Conservation (phyloP, 2,329 filamentous ascomycete genomes). For the Exophiala phaeomuriformis region DNA sequence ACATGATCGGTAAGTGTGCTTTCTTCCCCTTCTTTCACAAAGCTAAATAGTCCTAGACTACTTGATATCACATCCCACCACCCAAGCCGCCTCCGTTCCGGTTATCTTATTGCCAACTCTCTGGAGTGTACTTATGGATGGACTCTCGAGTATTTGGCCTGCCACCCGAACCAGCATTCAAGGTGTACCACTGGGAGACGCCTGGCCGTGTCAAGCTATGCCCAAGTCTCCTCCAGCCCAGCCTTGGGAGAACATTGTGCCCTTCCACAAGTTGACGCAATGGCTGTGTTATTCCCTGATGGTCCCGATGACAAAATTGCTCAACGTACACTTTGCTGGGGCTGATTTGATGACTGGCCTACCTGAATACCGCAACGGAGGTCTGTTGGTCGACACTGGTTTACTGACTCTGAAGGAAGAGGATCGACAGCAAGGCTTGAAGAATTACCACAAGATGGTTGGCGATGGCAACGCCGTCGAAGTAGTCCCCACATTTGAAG, state of each 20-base stretch:
- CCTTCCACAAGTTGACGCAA: conserved; percentile 90
- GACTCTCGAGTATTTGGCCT: conserved; percentile 82
- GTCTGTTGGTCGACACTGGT: conserved; percentile 76
- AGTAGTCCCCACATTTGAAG: conserved; percentile 65
- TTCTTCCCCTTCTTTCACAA: too few species aligned
- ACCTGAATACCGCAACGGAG: conserved; percentile 88
- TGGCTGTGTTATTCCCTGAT: conserved; percentile 93
- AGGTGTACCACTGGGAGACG: conserved; percentile 80
- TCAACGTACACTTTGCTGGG: conserved; percentile 73
- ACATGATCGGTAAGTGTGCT: conserved; percentile 71
- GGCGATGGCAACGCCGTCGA: conserved; percentile 66
- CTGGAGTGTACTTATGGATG: conserved; percentile 85
- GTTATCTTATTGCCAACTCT: conserved; percentile 80
- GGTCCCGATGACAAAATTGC: conserved; percentile 76
- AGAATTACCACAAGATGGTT: conserved; percentile 62
- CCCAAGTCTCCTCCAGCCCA: conserved; percentile 50
- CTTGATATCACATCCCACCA: conserved; percentile 83
- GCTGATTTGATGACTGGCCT: conserved; percentile 77
- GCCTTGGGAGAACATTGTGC: conserved; percentile 64
- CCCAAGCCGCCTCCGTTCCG: conserved; percentile 78
- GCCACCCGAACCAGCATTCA: conserved; percentile 77
- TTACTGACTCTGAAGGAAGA: conserved; percentile 66
- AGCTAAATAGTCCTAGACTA: conserved; percentile 55
- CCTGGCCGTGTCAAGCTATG: conserved; percentile 84
- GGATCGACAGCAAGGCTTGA: conserved; percentile 63